A percentile compares a stretch with the other conserved stretches of the same genome.
These are phyloP conservation scores for Flammula alnicola DNA, from an alignment of 1,284 basidiomycete genomes.

Conservation along the genomic window DNA sequence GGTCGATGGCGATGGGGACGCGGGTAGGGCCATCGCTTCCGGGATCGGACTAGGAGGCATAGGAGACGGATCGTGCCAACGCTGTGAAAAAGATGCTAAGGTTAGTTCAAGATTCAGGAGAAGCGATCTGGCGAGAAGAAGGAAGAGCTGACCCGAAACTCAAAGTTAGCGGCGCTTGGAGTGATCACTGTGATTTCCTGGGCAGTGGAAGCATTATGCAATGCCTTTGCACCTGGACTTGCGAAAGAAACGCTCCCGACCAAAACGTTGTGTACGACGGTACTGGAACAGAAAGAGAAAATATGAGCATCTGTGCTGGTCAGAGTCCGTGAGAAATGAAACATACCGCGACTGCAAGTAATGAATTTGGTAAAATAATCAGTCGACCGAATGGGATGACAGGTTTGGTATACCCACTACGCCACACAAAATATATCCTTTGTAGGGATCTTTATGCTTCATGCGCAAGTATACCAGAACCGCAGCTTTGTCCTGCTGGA, in stretches of 20 bases:
- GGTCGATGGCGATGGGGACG: constrained; percentile 33
- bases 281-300: constrained; percentile 41
- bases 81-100: constrained; percentile 39
- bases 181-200: constrained; percentile 77
- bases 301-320: background rate
- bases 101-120: background rate
- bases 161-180: constrained; percentile 65
- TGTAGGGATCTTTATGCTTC: constrained; percentile 73
- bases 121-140: constrained; percentile 1
- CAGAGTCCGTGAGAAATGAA: background rate
- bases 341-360: constrained; percentile 27
- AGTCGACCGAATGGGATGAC: constrained; percentile 5
- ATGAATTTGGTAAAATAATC: background rate
- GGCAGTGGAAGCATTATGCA: constrained; percentile 78
- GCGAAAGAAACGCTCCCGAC: constrained; percentile 78
- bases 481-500: constrained; percentile 75
- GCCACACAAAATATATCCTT: constrained; percentile 72
- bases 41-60: constrained; percentile 54
- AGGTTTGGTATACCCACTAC: constrained; percentile 52
- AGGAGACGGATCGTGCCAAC: constrained; percentile 74
- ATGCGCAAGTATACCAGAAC: constrained; percentile 75
- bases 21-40: constrained; percentile 15
- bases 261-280: constrained; percentile 73
- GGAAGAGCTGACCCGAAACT: constrained; percentile 59
- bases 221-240: constrained; percentile 66